Evolutionary conservation across 2,329 filamentous ascomycete species (phyloP).

Genomic region (Chaetomiaceae sp.): DNA sequence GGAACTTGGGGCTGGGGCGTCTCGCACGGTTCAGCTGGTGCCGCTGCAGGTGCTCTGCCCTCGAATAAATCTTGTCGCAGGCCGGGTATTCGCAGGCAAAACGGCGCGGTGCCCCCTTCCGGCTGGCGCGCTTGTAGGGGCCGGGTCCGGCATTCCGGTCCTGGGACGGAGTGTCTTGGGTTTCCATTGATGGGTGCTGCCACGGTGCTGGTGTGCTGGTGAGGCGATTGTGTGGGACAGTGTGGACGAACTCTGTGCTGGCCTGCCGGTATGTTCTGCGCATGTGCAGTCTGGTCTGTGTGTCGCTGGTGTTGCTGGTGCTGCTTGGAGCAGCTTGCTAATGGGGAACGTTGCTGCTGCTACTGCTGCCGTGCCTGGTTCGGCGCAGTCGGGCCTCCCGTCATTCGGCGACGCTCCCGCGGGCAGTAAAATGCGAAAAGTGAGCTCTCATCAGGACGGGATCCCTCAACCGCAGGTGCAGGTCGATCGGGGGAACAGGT

Average conservation of each 20-base stretch:
- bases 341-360: too few species aligned
- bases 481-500: background rate
- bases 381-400: slow-evolving; percentile 1
- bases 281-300: background rate
- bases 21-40: slow-evolving; percentile 76
- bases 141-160: slow-evolving; percentile 9
- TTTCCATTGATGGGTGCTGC: slow-evolving; percentile 14
- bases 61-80: slow-evolving; percentile 75
- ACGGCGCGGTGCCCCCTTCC: slow-evolving; percentile 45
- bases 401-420: slow-evolving; percentile 9
- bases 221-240: too few species aligned
- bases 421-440: background rate
- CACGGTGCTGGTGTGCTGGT: too few species aligned
- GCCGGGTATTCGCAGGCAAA: slow-evolving; percentile 64
- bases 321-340: too few species aligned
- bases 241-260: too few species aligned
- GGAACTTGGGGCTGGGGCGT: background rate
- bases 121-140: slow-evolving; percentile 48
- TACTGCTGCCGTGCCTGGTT: background rate
- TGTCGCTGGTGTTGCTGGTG: too few species aligned
- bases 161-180: slow-evolving; percentile 15
- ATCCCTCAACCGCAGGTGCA: background rate
- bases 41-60: slow-evolving; percentile 74
- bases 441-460: slow-evolving; percentile 6
- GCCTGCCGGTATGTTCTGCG: too few species aligned